Evolutionary conservation across 495 filamentous ascomycete genomes (phyloP), one percentile per base, ranked within the genome.

Genomic region (Beverwykella pulmonaria): DNA sequence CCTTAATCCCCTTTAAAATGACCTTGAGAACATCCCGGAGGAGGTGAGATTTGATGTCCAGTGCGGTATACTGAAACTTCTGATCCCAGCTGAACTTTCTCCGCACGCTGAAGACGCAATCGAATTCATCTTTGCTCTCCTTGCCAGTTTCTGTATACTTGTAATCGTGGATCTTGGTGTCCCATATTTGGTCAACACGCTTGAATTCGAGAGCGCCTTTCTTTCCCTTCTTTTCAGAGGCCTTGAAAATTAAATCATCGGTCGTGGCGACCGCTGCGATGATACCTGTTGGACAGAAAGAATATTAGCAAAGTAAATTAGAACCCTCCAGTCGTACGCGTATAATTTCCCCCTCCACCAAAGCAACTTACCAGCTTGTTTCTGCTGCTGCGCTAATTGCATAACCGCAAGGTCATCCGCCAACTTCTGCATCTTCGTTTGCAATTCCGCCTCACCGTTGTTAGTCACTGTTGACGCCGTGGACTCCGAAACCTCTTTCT

Each of bases 1-100:
- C 89, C 73, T 91, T 92, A 69, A 93, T 87, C 23, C 87, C 90
- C 44, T 91, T 90, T 80, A 96, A 85, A 46, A 96, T 85, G 61
- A 88, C 87, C 57, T 81, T 79, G 15, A 97, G 79, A 22, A 86
- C 87, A 60, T 92, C 87, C 10, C 87, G 88, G 3, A 97, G 82
- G 56, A 83, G 79, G 66, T 90, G 90, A 66, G 90, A 93, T 77
- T 95, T 96, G 76, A 97, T 90, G 70, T 96, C 91, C 36, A 97
- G 85, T 25, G 88, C 80, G 0, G 91, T 94, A 29, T 87, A 83
- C 63, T 84, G 79, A 73, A 92, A 93, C 72, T 93, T 93, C 68
- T 92, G 90, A 71, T 96, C 90, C 87, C 89, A 93, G 73, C 92
- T 87, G 72, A 96, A 95, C 54, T 86, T 88, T 59, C 92, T 86